Evolutionary conservation across 1,284 basidiomycete species (phyloP), one percentile per base, ranked within the genome.

Genomic region (Sanghuangporus weigelae): DNA sequence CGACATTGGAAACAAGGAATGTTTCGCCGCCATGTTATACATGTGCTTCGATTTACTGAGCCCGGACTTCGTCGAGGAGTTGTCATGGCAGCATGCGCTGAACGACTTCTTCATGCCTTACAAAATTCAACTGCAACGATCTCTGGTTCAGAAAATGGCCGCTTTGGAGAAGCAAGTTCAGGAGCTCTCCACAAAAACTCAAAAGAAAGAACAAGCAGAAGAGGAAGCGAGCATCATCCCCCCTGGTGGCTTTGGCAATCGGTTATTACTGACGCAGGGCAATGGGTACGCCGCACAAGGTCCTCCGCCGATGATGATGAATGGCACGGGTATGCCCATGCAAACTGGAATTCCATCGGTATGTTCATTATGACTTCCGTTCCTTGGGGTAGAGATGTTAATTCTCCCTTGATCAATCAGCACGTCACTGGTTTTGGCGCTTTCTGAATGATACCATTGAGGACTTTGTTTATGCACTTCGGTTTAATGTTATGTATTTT

Each of bases 41-140:
- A 84, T 92, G 46, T 96, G 93, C 79, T 99, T 96, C 78, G 96
- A 99, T 75, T 81, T 98, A 12, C 78, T 99, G 60, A 86, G 93
- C 48, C 84, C 94, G 1, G 97, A 99, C 74, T 79, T 96, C 63
- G 93, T 98, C 39, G 92, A 96, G 76, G 96, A 98, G 76, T 78
- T 97, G 46, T 93, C 92, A 67, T 99, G 97, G 97, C 89, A 93
- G 73, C 90, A 97, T 69, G 96, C 89, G 14, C 81, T 99, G 57
- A 92, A 92, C 72, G 97, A 99, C 77, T 98, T 96, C 79, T 92
- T 92, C 72, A 96, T 95, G 91, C 96, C 96, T 0, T 98, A 92
- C 76, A 88, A 86, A 72, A 90, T 98, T 60, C 95, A 98, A 77
- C 83, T 85, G 58, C 89, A 94, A 73, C 85, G 93, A 63, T 84